Conservation (phyloP, 768 basidiomycete species). For the Imleria badia region DNA sequence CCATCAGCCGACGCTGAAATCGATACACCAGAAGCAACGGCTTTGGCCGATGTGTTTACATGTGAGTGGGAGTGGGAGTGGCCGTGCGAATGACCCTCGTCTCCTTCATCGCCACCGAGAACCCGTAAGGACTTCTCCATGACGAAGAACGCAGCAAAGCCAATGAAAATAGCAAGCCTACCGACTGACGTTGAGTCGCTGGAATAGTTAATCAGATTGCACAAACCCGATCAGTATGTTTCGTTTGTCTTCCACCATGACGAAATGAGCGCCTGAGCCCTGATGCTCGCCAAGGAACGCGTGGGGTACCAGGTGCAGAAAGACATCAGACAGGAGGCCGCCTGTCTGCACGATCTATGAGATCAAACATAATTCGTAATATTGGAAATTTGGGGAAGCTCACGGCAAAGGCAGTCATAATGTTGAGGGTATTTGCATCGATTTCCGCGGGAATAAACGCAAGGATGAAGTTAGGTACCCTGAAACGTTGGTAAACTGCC, state of each 20-base stretch:
- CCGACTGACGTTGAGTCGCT: slow-evolving; percentile 8
- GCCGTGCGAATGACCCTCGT: slow-evolving; percentile 46
- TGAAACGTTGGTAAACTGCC: slow-evolving; percentile 35
- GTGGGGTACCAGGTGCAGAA: slow-evolving; percentile 89
- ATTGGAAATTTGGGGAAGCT: slow-evolving; percentile 30
- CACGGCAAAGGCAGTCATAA: slow-evolving; percentile 93
- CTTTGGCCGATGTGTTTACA: slow-evolving; percentile 29
- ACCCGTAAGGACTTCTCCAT: slow-evolving; percentile 92
- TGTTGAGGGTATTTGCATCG: slow-evolving; percentile 80
- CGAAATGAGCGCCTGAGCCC: slow-evolving; percentile 66
- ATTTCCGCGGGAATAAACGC: slow-evolving; percentile 92
- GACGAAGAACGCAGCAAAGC: slow-evolving; percentile 88
- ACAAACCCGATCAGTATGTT: slow-evolving; percentile 87
- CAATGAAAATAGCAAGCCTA: slow-evolving; percentile 79
- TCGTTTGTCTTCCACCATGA: slow-evolving; percentile 87
- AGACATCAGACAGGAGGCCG: slow-evolving; percentile 89
- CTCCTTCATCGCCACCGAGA: slow-evolving; percentile 58
- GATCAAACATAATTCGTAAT: slow-evolving; percentile 16
- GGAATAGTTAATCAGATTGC: slow-evolving; percentile 1
- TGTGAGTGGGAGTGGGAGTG: slow-evolving; percentile 62
- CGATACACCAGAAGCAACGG: slow-evolving; percentile 49
- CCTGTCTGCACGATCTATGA: slow-evolving; percentile 58
- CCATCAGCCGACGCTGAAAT: slow-evolving; percentile 41
- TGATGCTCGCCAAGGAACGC: slow-evolving; percentile 89
- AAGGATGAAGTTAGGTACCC: slow-evolving; percentile 92